Evolutionary conservation across 139 green algal genomes (phyloP), one percentile per base, ranked within the genome.

Genomic region (Diplosphaera chodatii): DNA sequence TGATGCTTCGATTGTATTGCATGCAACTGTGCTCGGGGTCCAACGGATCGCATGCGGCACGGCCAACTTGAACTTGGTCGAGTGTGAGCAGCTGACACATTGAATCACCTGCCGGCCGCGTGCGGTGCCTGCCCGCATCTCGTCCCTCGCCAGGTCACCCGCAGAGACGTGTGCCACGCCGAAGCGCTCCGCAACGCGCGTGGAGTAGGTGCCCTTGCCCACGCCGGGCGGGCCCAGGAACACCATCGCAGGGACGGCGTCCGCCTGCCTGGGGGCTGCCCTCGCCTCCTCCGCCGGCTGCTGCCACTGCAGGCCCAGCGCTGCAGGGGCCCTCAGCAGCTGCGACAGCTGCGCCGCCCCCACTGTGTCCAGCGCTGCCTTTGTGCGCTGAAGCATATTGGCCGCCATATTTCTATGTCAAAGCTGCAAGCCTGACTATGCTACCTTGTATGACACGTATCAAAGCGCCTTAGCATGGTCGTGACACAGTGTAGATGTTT

Each of bases 191-290:
- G 95, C 86, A 0, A 96, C 77, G 1, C 91, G 74, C 13, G 80
- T 90, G 1, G 90, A 88, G 74, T 98, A 99, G 3, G 95, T 99
- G 34, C 94, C 95, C 68, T 99, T 99, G 13, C 95, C 95, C 1
- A 98, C 95, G 6, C 95, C 95, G 23, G 81, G 81, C 22, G 81
- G 78, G 15, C 81, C 81, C 21, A 86, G 67, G 48, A 86, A 82
- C 3, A 86, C 76, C 71, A 59, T 59, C 10, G 48, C 48, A n/a
- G 48, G 48, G 48, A 59, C 48, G 48, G 48, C 48, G 48, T 25
- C 48, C 13, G 22, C 48, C 3, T 25, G 18, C 48, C 18, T 23
- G 16, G 16, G 48, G 3, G 48, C 16, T 25, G 48, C 48, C 48
- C 3, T 25, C 13, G 48, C 18, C 3, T 4, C 48, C 48, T 59